These are phyloP conservation scores for Madurella mycetomatis DNA, from an alignment of 2,329 filamentous ascomycete genomes.

Conservation along the genomic window DNA sequence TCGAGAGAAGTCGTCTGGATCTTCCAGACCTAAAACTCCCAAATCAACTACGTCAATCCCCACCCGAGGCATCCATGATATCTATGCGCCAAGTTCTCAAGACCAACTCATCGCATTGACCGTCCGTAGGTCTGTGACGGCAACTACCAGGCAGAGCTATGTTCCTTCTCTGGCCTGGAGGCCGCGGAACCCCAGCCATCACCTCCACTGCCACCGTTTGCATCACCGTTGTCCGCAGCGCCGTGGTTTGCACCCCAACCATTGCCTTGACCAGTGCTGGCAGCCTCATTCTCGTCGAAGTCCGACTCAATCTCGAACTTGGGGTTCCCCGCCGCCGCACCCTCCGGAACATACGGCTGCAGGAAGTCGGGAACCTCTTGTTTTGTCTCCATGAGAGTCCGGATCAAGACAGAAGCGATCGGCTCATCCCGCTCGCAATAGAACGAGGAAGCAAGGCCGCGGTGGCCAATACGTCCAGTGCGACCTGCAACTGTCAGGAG, in stretches of 20 bases:
- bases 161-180: not conserved
- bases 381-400: slow-evolving; percentile 73
- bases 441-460: slow-evolving; percentile 82
- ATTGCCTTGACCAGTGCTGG: slow-evolving; percentile 18
- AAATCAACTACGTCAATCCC: slow-evolving; percentile 1
- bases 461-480: slow-evolving; percentile 87
- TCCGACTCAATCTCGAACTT: slow-evolving; percentile 55
- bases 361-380: slow-evolving; percentile 83
- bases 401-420: slow-evolving; percentile 69
- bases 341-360: slow-evolving; percentile 56
- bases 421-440: slow-evolving; percentile 74
- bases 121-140: no score
- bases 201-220: not conserved
- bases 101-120: not conserved
- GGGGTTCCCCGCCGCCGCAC: slow-evolving; percentile 41
- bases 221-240: not conserved
- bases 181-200: slow-evolving; percentile 18
- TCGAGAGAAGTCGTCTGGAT: not conserved
- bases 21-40: not conserved
- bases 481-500: slow-evolving; percentile 55
- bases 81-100: slow-evolving; percentile 4
- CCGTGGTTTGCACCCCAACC: slow-evolving; percentile 16
- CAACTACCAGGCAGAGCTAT: not conserved
- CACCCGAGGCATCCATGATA: slow-evolving; percentile 1
- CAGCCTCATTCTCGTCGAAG: slow-evolving; percentile 37